Evolutionary conservation across 1,139 yeast species (phyloP).

Genomic region (Debaryomycetaceae sp.): DNA sequence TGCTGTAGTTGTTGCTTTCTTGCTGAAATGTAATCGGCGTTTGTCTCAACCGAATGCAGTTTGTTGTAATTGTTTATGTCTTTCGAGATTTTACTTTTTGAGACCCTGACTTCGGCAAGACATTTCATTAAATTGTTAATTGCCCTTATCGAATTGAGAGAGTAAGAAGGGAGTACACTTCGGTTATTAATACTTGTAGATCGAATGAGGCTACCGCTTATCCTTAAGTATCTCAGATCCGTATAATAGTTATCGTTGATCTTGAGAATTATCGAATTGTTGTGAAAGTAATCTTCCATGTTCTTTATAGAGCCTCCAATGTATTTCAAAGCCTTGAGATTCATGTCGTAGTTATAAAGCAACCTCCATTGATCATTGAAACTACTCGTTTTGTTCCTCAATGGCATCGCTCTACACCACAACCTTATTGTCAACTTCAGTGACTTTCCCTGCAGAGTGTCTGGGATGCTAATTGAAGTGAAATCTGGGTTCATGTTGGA

Average conservation of each 20-base stretch:
- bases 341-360: slow-evolving; percentile 17
- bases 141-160: slow-evolving; percentile 35
- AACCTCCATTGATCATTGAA: slow-evolving; percentile 18
- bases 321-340: slow-evolving; percentile 16
- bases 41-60: slow-evolving; percentile 6
- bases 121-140: slow-evolving; percentile 29
- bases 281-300: slow-evolving; percentile 17
- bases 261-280: slow-evolving; percentile 25
- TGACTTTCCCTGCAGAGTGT: slow-evolving; percentile 8
- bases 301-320: slow-evolving; percentile 11
- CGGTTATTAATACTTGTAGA: background rate
- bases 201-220: slow-evolving; percentile 1
- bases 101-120: slow-evolving; percentile 24
- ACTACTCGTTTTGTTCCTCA: slow-evolving; percentile 3
- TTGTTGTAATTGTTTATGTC: slow-evolving; percentile 13
- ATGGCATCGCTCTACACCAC: slow-evolving; percentile 15
- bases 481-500: slow-evolving; percentile 30
- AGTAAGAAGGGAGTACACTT: slow-evolving; percentile 19
- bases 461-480: slow-evolving; percentile 26
- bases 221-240: slow-evolving; percentile 11
- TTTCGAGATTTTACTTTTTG: slow-evolving; percentile 16
- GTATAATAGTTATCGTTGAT: slow-evolving; percentile 23
- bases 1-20: slow-evolving; percentile 9
- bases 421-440: slow-evolving; percentile 19
- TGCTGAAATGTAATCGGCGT: slow-evolving; percentile 11